A percentile compares a stretch with the other conserved stretches of the same genome.
These are phyloP conservation scores for Elongisporangium undulatum DNA, from an alignment of 352 stramenopile genomes.

Conservation along the genomic window DNA sequence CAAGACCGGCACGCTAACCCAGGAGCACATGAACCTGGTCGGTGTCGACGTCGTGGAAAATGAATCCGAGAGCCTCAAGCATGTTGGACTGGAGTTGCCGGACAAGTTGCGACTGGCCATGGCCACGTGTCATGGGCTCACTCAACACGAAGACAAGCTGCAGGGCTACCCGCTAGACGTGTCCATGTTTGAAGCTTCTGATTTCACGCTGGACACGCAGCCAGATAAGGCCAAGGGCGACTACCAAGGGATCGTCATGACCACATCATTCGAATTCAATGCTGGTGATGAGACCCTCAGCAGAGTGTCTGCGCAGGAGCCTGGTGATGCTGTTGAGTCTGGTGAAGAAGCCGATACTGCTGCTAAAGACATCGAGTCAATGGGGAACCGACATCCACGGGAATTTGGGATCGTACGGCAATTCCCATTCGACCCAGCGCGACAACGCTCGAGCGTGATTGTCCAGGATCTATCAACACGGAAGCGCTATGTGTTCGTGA, in stretches of 20 bases:
- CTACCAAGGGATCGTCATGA: slow-evolving; percentile 11
- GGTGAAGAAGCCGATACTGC: no score
- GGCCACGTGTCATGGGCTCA: slow-evolving; percentile 45
- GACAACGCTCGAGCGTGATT: slow-evolving; percentile 37
- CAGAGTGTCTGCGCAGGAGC: no score
- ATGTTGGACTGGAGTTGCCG: neutral
- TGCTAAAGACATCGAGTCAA: neutral
- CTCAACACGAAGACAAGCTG: slow-evolving; percentile 21
- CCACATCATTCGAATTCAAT: neutral
- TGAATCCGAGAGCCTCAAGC: neutral
- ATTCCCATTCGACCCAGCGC: slow-evolving; percentile 32
- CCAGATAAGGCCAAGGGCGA: slow-evolving; percentile 10
- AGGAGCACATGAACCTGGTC: slow-evolving; percentile 37
- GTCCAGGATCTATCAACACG: slow-evolving; percentile 12
- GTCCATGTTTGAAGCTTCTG: slow-evolving; percentile 41
- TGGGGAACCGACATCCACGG: neutral
- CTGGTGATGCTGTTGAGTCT: no score
- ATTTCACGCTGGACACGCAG: slow-evolving; percentile 17
- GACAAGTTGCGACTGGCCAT: slow-evolving; percentile 23
- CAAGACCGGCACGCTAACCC: slow-evolving; percentile 59
- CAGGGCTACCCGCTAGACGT: slow-evolving; percentile 49
- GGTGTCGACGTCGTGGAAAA: slow-evolving; percentile 14
- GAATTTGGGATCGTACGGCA: slow-evolving; percentile 25
- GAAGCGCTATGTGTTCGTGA: slow-evolving; percentile 22
- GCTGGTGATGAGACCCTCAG: no score